Evolutionary conservation across 1,139 yeast species (phyloP).

Genomic region (Pichia sp.): DNA sequence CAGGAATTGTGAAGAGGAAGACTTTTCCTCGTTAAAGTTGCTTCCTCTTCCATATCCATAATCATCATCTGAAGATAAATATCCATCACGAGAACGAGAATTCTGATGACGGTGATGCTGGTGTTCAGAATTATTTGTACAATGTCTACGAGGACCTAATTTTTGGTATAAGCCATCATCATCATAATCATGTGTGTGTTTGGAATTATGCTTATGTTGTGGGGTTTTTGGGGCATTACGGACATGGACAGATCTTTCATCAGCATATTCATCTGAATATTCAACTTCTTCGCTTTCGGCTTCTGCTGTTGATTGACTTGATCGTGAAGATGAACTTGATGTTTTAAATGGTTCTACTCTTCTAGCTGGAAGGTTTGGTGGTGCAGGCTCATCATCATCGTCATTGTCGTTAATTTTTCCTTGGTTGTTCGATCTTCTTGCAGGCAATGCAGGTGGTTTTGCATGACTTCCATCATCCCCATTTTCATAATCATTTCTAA

Average conservation of each 20-base stretch:
- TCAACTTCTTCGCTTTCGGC: constrained; percentile 5
- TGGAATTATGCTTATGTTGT: background rate
- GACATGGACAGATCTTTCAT: constrained; percentile 12
- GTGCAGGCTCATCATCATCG: background rate
- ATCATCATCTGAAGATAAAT: constrained; percentile 2
- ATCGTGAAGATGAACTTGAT: background rate
- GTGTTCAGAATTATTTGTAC: too few species aligned
- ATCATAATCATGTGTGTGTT: background rate
- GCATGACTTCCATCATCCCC: background rate
- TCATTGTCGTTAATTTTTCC: background rate
- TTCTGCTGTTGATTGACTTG: background rate
- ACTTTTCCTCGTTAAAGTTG: background rate
- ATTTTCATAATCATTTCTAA: background rate
- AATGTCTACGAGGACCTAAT: too few species aligned
- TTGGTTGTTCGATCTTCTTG: constrained; percentile 2
- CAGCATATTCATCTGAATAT: constrained; percentile 3
- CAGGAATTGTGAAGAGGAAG: constrained; percentile 11
- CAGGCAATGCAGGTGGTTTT: constrained; percentile 6
- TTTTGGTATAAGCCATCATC: background rate
- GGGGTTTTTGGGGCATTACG: constrained; percentile 1
- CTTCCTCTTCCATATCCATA: background rate
- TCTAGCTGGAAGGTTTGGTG: constrained; percentile 8
- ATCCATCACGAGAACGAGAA: background rate
- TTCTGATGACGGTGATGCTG: too few species aligned
- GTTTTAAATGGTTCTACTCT: background rate